These are phyloP conservation scores for Pseudogymnoascus sp. DNA, from an alignment of 2,329 filamentous ascomycete genomes.

Conservation along the genomic window DNA sequence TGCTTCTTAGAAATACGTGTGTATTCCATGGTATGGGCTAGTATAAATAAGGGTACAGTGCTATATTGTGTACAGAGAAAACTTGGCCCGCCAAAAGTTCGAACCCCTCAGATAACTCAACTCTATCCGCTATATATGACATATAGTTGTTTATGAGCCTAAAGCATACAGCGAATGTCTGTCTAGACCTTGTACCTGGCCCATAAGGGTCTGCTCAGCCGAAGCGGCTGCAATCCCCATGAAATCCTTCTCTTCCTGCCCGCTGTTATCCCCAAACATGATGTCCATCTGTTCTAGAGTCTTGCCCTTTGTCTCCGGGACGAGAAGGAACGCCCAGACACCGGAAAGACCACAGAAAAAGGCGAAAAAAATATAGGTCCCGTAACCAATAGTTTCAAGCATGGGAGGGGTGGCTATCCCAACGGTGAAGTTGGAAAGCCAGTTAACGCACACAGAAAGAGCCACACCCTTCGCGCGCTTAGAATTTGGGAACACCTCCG, in stretches of 20 bases:
- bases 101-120: neutral
- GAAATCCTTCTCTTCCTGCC: neutral
- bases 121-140: neutral
- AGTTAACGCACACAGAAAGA: constrained; percentile 47
- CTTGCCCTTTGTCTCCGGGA: constrained; percentile 12
- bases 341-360: constrained; percentile 30
- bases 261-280: constrained; percentile 4
- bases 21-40: neutral
- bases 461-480: constrained; percentile 55
- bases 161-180: neutral
- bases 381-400: constrained; percentile 40
- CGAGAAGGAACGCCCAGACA: constrained; percentile 34
- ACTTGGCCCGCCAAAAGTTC: neutral
- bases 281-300: constrained; percentile 12
- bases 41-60: neutral
- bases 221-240: constrained; percentile 1
- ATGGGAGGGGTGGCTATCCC: constrained; percentile 68
- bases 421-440: constrained; percentile 33
- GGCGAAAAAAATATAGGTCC: constrained; percentile 39
- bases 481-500: constrained; percentile 51
- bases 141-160: neutral
- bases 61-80: neutral
- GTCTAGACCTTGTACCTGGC: neutral
- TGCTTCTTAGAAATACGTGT: neutral
- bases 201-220: neutral